A percentile compares a stretch with the other conserved stretches of the same genome.
phyloP scores from a whole-genome alignment of 495 filamentous ascomycete genomes.

The Penicillium cosmopolitanum region DNA sequence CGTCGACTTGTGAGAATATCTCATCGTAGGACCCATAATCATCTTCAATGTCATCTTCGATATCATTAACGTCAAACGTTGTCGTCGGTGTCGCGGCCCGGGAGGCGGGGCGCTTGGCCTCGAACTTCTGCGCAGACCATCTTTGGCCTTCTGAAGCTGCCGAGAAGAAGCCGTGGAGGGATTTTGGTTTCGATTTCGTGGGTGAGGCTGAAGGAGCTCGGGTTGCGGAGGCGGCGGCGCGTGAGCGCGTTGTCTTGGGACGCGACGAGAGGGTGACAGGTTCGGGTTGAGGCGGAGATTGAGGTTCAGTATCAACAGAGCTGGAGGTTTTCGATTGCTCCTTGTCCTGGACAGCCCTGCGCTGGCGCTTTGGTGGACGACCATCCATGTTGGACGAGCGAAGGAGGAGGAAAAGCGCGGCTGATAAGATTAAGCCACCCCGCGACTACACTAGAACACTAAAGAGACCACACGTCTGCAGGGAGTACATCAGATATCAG shows the following conservation, averaged over 20 bases:
- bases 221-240: constrained; percentile 10
- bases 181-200: constrained; percentile 26
- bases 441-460: no score
- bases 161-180: constrained; percentile 29
- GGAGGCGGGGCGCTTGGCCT: constrained; percentile 18
- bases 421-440: background rate
- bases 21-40: constrained; percentile 55
- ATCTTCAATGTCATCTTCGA: constrained; percentile 46
- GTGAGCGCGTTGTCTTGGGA: constrained; percentile 20
- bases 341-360: constrained; percentile 7
- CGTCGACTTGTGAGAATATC: constrained; percentile 29
- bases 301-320: background rate
- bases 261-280: constrained; percentile 18
- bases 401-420: constrained; percentile 14
- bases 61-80: constrained; percentile 42
- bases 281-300: background rate
- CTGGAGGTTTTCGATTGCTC: no score
- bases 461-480: no score
- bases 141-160: constrained; percentile 33
- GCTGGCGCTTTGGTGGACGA: constrained; percentile 52
- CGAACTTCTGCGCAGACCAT: constrained; percentile 38
- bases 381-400: constrained; percentile 41
- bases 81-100: constrained; percentile 27
- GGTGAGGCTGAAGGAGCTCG: constrained; percentile 22
- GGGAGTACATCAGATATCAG: no score